phyloP scores from a whole-genome alignment of 2,329 filamentous ascomycete genomes.

The Aspergillus neotritici region DNA sequence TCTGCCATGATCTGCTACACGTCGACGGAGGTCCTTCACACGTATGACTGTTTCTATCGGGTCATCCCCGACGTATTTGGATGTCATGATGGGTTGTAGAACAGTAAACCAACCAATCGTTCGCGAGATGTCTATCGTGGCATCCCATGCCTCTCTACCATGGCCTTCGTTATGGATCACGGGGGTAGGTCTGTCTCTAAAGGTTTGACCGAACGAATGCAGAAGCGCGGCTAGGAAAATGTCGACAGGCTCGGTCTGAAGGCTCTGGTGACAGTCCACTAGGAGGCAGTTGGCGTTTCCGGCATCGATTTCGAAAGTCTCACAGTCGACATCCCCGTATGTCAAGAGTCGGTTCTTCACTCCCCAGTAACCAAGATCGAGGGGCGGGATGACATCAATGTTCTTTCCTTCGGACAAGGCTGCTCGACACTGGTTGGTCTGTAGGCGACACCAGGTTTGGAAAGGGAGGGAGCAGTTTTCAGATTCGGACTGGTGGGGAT shows the following conservation, averaged over 20 bases:
- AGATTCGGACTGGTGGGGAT: conserved; percentile 18
- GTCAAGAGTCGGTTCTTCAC: conserved; percentile 24
- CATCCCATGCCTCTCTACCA: conserved; percentile 43
- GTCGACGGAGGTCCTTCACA: conserved; percentile 37
- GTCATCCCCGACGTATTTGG: conserved; percentile 19
- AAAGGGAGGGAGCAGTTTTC: conserved; percentile 30
- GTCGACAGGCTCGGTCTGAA: conserved; percentile 34
- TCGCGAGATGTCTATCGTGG: conserved; percentile 43
- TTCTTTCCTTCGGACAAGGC: conserved; percentile 11
- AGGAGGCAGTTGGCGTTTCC: conserved; percentile 24
- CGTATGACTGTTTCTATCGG: conserved; percentile 29
- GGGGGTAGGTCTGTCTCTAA: conserved; percentile 36
- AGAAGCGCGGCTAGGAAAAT: conserved; percentile 35
- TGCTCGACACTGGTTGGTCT: conserved; percentile 21
- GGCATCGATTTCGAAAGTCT: conserved; percentile 29
- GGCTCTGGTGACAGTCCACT: conserved; percentile 27
- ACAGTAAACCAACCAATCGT: conserved; percentile 51
- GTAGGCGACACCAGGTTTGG: conserved; percentile 33
- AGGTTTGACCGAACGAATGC: conserved; percentile 41
- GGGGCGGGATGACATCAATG: conserved; percentile 20
- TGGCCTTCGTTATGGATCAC: conserved; percentile 47
- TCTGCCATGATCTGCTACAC: conserved; percentile 34
- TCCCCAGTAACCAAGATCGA: conserved; percentile 34
- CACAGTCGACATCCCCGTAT: conserved; percentile 33
- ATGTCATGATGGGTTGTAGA: conserved; percentile 41